Base-by-base conservation (phyloP, 108 stramenopile species). In the Cafeteria roenbergensis region DNA sequence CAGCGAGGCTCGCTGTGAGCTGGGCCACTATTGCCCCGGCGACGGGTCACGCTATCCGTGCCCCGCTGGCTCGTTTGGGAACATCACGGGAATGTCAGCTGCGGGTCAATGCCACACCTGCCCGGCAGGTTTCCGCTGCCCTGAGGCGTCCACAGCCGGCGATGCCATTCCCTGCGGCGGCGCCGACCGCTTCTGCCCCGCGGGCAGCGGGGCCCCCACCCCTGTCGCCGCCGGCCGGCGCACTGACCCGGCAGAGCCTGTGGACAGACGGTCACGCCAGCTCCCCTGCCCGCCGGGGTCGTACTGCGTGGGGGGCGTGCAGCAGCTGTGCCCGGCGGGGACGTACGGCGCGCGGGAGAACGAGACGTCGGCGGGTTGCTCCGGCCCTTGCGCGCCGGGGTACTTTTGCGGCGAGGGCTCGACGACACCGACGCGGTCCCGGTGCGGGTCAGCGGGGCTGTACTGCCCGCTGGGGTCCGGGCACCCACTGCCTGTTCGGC, bases 121-220 rank as follows among this genome's bases (percentile, higher is more conserved):
- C n/a, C n/a, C n/a, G n/a, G n/a, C n/a, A 4, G 56, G 56, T 14
- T 33, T 30, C 12, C 14, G 14, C 32, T 57, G 56, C 56, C 56
- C 56, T 14, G 32, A 9, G 4, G 56, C 31, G 4, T 32, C 56
- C 31, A 33, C 9, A 4, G 56, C 14, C 31, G 56, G 59, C 34
- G 24, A 1, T 2, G 29, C 17, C 22, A 21, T 21, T 6, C 22
- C 59, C 2, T 61, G 59, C n/a, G 59, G 59, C 24, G 22, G 24
- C 30, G 59, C n/a, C 2, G 2, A 61, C 29, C 2, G n/a, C 36
- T 61, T 32, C 37, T 61, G 59, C 59, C 59, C 59, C 29, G 37
- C 34, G 24, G 59, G 59, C 37, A 26, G 17, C n/a, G 30, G 24
- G 17, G 8, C 34, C 37, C 59, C 29, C n/a, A 21, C 24, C 37